Base-by-base conservation (phyloP, 2,329 filamentous ascomycete species). In the Claviceps pusilla region DNA sequence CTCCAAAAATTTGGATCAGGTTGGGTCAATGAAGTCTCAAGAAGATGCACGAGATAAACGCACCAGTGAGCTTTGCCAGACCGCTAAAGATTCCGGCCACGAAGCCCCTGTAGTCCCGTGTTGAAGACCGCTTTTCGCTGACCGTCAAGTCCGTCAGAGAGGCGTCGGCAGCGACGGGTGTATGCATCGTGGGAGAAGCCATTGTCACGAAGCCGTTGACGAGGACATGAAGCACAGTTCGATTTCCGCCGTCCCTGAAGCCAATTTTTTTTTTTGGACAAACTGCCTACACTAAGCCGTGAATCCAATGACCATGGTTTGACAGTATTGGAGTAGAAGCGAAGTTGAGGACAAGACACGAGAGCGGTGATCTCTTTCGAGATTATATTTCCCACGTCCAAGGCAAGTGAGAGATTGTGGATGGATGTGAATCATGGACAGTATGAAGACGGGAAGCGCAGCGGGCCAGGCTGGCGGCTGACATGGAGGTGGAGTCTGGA, bases 81-180 rank as follows among this genome's bases (percentile, higher is more conserved):
- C 93, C 93, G 42, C 88, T 95, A 66, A 96, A 96, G 7, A 96
- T 82, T n/a, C 93, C 93, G 0, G 88, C 93, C 33, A 96, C 88
- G 66, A 97, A 98, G n/a, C 91, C 93, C 64, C 88, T 90, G 75
- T 96, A 97, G 66, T 84, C 60, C 74, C 78, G 62, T 58, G 61
- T 56, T 39, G 56, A 46, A 9, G 55, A 56, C 35, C 55, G 42
- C 31, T 51, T 47, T 33, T 54, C 19, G 3, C n/a, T 54, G 1
- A 3, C 12, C 28, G 51, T 2, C 28, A 48, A 10, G 9, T 52
- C 11, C 42, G 46, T 19, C 29, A n/a, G 14, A 14, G 45, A 7
- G 45, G 31, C 28, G 10, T 35, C 10, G 16, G 37, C 28, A 12
- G 33, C 29, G 7, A 16, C 35, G 10, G 52, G 24, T 24, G 11